Evolutionary conservation across 164 flowering plant genomes (phyloP), one percentile per base, ranked within the genome.

Genomic region (Nymphaea colorata): DNA sequence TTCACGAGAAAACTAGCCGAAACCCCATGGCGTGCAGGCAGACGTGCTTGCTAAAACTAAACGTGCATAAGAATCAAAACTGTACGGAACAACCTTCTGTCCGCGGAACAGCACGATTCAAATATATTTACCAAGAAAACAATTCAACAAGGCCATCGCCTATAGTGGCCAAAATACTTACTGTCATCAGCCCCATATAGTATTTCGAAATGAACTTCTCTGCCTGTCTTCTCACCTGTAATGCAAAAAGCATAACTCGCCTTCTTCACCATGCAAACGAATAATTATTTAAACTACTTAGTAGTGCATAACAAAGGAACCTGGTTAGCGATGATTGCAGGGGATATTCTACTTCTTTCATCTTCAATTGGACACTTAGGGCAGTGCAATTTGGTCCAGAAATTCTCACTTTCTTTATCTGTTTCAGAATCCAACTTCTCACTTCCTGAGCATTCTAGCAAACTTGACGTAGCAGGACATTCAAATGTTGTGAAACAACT

Each of bases 201-300:
- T 92, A 95, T 67, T 65, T 75, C 18, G 93, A 86, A 18, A 92
- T 75, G 67, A 88, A 95, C 57, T 84, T 79, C 15, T 92, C 94
- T 17, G 80, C 96, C 77, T 90, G 98, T 73, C 83, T 78, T 76
- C 92, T 95, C n/a, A 89, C 94, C 99, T 94, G 85, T 55, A 61
- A 77, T 62, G 43, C 6, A 17, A 61, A 61, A 25, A 25, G 36
- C 36, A 36, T n/a, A 36, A 61, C 64, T 61, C 7, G 64, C 16
- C 7, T n/a, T 2, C 55, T 47, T 47, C 12, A 12, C 12, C 12
- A 47, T 47, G 2, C 12, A 12, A 12, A 2, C 3, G 12, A 47
- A 4, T 12, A 47, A 12, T 7, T 47, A 47, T 47, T 47, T 6
- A 12, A 47, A 47, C 2, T 47, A 6, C 55, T 6, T 6, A 47